A percentile compares a stretch with the other conserved stretches of the same genome.
These are phyloP conservation scores for Ilyonectria destructans DNA, from an alignment of 2,329 filamentous ascomycete species.

Conservation along the genomic window DNA sequence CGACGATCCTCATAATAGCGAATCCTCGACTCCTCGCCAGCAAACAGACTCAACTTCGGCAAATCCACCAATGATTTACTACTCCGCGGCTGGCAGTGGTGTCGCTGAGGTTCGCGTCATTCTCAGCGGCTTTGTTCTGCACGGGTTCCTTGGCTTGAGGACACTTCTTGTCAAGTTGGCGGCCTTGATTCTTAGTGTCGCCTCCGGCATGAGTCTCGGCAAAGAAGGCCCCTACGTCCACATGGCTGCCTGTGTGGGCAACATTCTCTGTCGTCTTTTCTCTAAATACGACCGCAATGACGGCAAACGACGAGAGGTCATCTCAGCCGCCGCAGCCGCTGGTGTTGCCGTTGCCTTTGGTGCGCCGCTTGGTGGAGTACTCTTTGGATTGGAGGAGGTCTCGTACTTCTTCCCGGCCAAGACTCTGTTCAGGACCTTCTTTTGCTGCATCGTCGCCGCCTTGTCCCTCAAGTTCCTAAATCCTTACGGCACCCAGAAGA, in stretches of 20 bases:
- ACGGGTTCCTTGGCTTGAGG: slow-evolving; percentile 92
- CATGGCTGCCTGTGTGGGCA: slow-evolving; percentile 94
- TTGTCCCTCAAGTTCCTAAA: slow-evolving; percentile 95
- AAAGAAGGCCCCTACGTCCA: slow-evolving; percentile 99
- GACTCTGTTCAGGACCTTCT: slow-evolving; percentile 97
- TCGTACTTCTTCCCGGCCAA: slow-evolving; percentile 98
- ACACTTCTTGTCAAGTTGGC: slow-evolving; percentile 90
- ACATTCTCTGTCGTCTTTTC: slow-evolving; percentile 95
- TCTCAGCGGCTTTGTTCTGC: slow-evolving; percentile 96
- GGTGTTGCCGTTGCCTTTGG: slow-evolving; percentile 97
- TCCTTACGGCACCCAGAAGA: slow-evolving; percentile 95
- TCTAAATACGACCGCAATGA: slow-evolving; percentile 95
- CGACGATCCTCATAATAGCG: slow-evolving; percentile 61
- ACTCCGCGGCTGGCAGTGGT: slow-evolving; percentile 94
- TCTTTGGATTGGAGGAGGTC: slow-evolving; percentile 96
- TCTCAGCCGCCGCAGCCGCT: slow-evolving; percentile 93
- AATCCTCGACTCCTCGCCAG: slow-evolving; percentile 61
- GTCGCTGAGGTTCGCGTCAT: slow-evolving; percentile 98
- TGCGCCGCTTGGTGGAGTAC: slow-evolving; percentile 87
- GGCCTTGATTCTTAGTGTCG: slow-evolving; percentile 88
- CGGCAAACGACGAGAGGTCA: slow-evolving; percentile 90
- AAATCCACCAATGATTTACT: slow-evolving; percentile 87
- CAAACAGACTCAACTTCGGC: slow-evolving; percentile 56
- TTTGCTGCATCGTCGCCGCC: slow-evolving; percentile 95
- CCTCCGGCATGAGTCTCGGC: slow-evolving; percentile 92